These are phyloP conservation scores for Priceomyces medius DNA, from an alignment of 805 yeast genomes.

Conservation along the genomic window DNA sequence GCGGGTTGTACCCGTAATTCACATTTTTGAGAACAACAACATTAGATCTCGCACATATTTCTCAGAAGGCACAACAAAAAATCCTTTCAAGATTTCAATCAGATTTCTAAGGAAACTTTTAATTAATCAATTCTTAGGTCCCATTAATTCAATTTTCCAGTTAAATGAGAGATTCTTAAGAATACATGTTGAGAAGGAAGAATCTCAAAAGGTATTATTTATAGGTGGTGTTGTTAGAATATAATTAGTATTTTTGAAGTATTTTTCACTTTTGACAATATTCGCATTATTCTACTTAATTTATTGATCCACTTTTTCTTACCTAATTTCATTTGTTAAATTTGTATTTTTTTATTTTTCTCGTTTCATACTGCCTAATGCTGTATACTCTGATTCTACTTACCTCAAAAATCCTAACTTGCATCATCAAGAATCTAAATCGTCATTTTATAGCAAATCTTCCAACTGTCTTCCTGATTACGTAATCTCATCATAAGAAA, in stretches of 20 bases:
- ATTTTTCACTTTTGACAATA: no score
- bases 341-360: no score
- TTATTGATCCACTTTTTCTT: no score
- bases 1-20: slow-evolving; percentile 21
- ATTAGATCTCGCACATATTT: slow-evolving; percentile 22
- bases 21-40: slow-evolving; percentile 30
- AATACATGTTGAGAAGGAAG: slow-evolving; percentile 20
- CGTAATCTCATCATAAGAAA: no score
- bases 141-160: slow-evolving; percentile 22
- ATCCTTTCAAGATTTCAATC: slow-evolving; percentile 9
- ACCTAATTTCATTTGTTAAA: no score
- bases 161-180: slow-evolving; percentile 20
- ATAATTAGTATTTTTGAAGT: slow-evolving; percentile 5
- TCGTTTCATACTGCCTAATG: no score
- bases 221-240: slow-evolving; percentile 28
- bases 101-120: slow-evolving; percentile 17
- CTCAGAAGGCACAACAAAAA: slow-evolving; percentile 15
- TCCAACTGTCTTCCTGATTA: no score
- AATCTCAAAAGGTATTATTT: slow-evolving; percentile 21
- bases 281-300: no score
- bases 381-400: no score
- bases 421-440: no score
- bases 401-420: no score
- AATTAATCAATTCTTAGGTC: slow-evolving; percentile 27
- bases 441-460: no score